Base-by-base conservation (phyloP, 169 alveolate genomes). In the Cryptosporidium bovis region DNA sequence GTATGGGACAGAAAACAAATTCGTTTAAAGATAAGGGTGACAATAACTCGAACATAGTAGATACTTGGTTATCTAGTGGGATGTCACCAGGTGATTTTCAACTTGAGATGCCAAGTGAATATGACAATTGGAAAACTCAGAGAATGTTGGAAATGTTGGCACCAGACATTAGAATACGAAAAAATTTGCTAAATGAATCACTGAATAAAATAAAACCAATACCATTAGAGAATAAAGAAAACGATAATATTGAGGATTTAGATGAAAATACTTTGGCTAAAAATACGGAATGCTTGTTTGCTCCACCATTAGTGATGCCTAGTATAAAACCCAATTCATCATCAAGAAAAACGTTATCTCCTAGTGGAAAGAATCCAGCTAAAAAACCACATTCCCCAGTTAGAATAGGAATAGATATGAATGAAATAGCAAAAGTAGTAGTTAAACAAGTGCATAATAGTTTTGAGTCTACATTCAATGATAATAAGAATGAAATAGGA, bases 41-140 rank as follows among this genome's bases (percentile, higher is more conserved):
- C 12, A 62, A 62, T 62, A 29, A 33, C 1, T 27, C 46, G 0
- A 60, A 44, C n/a, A 51, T 77, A 7, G 29, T 60, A 31, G 87
- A 77, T 18, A 7, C 69, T 15, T 77, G 87, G 87, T 13, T 77
- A 10, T 60, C 87, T 36, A 77, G 87, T 77, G 87, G 87, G 27
- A 77, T 77, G 36, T 48, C 64, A 34, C 87, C 87, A 40, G 87
- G 87, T n/a, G 87, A 77, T 40, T n/a, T n/a, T 48, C 69, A 60
- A 46, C 15, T 62, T 13, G 64, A 77, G 34, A n/a, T 77, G 51
- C 87, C 87, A 15, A 27, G 18, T 24, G 77, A 77, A 71, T 77
- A 77, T 48, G 34, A 77, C 27, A 56, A 40, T 5, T 77, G 87
- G 87, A 56, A 46, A 24, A 77, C 46, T 48, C 56, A 62, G n/a